These are phyloP conservation scores for Chlorella sp. DNA, from an alignment of 139 green algal genomes.

Conservation along the genomic window DNA sequence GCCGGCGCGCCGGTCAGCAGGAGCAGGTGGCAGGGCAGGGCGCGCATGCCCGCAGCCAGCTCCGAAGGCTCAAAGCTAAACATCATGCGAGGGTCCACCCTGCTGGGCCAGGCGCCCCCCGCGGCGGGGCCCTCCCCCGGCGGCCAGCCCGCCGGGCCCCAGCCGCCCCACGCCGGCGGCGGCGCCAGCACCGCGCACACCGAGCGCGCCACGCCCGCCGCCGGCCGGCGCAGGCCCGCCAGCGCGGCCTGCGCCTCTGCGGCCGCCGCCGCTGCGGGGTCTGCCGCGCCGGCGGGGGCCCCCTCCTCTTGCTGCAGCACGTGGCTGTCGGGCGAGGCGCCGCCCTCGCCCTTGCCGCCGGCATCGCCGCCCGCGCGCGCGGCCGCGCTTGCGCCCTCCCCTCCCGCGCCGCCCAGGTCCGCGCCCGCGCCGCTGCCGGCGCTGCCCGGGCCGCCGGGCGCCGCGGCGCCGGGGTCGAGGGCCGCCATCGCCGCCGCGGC, in stretches of 20 bases:
- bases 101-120: too few relatives aligned
- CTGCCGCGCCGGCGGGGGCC: background rate
- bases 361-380: too few relatives aligned
- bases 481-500: background rate
- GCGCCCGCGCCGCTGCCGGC: background rate
- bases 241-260: background rate
- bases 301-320: conserved; percentile 13
- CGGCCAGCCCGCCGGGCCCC: too few relatives aligned
- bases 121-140: too few relatives aligned
- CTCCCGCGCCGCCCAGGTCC: background rate
- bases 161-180: background rate
- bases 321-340: too few relatives aligned
- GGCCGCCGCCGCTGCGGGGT: conserved; percentile 8
- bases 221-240: too few relatives aligned
- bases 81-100: conserved; percentile 27
- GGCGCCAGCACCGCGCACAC: background rate
- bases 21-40: conserved; percentile 25
- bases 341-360: too few relatives aligned
- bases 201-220: background rate
- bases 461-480: too few relatives aligned
- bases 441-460: too few relatives aligned
- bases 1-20: conserved; percentile 10
- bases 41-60: conserved; percentile 7
- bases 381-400: too few relatives aligned
- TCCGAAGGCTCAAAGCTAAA: conserved; percentile 30